These are phyloP conservation scores for Trichoderma sp. DNA, from an alignment of 2,329 filamentous ascomycete species.

Conservation along the genomic window DNA sequence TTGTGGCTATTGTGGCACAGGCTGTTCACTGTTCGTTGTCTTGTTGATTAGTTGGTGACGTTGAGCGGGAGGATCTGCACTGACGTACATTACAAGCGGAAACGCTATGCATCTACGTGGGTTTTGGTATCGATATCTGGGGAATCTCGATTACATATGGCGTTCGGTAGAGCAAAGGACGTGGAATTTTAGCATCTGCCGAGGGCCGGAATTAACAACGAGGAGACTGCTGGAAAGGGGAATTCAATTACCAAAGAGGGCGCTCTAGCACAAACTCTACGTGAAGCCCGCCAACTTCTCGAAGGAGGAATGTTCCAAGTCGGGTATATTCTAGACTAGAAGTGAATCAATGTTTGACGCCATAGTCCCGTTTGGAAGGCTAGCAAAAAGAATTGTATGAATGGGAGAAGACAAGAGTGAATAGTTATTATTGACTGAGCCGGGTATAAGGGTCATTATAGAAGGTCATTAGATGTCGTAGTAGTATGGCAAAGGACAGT, in stretches of 20 bases:
- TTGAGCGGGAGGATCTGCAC: not conserved
- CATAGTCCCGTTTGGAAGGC: too few relatives aligned
- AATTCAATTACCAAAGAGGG: slow-evolving; percentile 3
- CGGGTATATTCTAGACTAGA: too few relatives aligned
- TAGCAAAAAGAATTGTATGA: too few relatives aligned
- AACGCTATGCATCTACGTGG: not conserved
- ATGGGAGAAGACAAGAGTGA: not conserved
- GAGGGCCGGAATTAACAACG: not conserved
- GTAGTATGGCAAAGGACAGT: not conserved
- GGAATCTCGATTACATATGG: not conserved
- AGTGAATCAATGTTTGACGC: not conserved
- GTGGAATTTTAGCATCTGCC: not conserved
- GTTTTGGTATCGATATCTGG: too few relatives aligned
- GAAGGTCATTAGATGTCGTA: slow-evolving; percentile 7
- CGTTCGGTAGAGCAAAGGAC: slow-evolving; percentile 3
- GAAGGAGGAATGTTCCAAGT: not conserved
- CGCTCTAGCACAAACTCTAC: not conserved
- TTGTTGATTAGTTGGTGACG: too few relatives aligned
- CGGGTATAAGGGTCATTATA: slow-evolving; percentile 18
- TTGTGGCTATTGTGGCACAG: not conserved
- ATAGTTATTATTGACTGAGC: slow-evolving; percentile 14
- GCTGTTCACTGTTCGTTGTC: not conserved
- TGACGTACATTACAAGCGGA: not conserved
- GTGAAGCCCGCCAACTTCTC: not conserved
- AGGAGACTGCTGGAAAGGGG: not conserved